Conservation (phyloP, 371 early-diverging fungal species). For the Syncephalastrum racemosum region DNA sequence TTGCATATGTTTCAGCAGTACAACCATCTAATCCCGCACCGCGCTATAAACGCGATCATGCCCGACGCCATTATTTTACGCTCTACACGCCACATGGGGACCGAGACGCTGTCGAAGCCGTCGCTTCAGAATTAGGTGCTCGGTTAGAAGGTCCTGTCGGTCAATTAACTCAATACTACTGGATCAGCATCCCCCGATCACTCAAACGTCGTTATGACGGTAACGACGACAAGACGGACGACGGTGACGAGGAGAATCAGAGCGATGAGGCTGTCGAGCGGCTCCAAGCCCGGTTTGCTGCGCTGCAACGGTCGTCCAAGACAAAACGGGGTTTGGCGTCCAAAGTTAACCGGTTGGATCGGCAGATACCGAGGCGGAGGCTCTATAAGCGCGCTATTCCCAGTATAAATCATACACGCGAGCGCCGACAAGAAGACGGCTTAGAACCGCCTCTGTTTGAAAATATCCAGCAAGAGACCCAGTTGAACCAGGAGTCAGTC, state of each 20-base stretch:
- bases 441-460: slow-evolving; percentile 22
- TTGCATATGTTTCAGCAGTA: too few relatives aligned
- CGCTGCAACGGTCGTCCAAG: background rate
- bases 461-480: slow-evolving; percentile 21
- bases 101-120: slow-evolving; percentile 29
- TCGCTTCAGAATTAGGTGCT: slow-evolving; percentile 46
- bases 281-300: slow-evolving; percentile 14
- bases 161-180: slow-evolving; percentile 62
- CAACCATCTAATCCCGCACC: too few relatives aligned
- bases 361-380: slow-evolving; percentile 31
- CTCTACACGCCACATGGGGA: slow-evolving; percentile 39
- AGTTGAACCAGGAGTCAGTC: slow-evolving; percentile 9
- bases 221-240: background rate
- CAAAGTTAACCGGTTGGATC: slow-evolving; percentile 25
- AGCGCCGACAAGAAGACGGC: slow-evolving; percentile 15
- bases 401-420: slow-evolving; percentile 12
- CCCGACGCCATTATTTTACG: slow-evolving; percentile 50
- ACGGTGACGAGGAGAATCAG: slow-evolving; percentile 16
- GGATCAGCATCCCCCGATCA: slow-evolving; percentile 48
- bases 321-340: slow-evolving; percentile 20
- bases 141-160: slow-evolving; percentile 69
- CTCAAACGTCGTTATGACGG: background rate
- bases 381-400: slow-evolving; percentile 28
- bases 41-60: slow-evolving; percentile 21
- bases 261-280: slow-evolving; percentile 7